Base-by-base conservation (phyloP, 129 eudicot genomes). In the Pulicaria dysenterica region DNA sequence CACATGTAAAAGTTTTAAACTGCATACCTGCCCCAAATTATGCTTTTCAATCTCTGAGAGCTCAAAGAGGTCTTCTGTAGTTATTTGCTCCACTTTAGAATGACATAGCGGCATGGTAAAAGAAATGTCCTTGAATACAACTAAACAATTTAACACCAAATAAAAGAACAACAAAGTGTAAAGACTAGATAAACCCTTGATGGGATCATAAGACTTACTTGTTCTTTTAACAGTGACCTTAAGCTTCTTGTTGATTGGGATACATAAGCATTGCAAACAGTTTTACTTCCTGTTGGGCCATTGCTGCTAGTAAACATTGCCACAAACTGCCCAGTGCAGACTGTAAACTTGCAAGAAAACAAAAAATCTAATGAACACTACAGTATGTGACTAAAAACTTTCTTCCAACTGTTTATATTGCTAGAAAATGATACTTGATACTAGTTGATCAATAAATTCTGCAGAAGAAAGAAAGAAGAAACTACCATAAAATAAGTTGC, bases 221-320 rank as follows among this genome's bases (percentile, higher is more conserved):
- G 92, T 81, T 87, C 96, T 79, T 80, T 94, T 72, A 94, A 80
- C 74, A 90, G 83, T 65, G 99, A 90, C 82, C 99, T 84, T 60
- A 94, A 79, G 80, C 80, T 77, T 83, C 93, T 84, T 49, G 99
- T 94, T 41, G 99, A 94, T 73, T 86, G 99, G 68, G 99, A 95
- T 72, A 95, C 81, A 78, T 84, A 95, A 6, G 97, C 99, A 49
- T 77, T 80, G 87, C 89, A 90, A 58, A 41, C 24, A 17, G 77
- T 47, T 72, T 82, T 84, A 67, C 77, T 66, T 63, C 76, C 81
- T 76, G 72, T 80, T 36, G 70, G 53, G 61, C 82, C 81, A 63
- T 80, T 79, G 75, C 68, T 49, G 72, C 81, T 78, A 69, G 91
- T 81, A 50, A 95, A 95, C 96, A 95, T 73, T 40, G 76, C 94